phyloP scores from a whole-genome alignment of 495 filamentous ascomycete species.

The Terfezia claveryi region DNA sequence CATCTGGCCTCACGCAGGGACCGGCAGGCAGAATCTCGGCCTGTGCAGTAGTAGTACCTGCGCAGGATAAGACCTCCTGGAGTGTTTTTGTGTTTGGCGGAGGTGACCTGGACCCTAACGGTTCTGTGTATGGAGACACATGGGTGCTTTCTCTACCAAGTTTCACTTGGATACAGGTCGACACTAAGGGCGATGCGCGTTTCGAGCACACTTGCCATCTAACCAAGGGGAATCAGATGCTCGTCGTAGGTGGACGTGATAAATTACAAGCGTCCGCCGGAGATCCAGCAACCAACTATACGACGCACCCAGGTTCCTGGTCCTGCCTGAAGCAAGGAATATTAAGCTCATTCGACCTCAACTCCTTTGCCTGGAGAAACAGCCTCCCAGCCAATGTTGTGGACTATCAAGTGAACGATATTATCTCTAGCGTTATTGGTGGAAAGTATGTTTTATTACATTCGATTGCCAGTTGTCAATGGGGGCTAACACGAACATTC shows the following conservation, averaged over 20 bases:
- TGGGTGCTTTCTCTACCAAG: background rate
- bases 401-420: background rate
- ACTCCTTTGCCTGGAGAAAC: background rate
- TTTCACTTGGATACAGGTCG: background rate
- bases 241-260: background rate
- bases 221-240: background rate
- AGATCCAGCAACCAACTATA: background rate
- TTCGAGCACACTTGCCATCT: background rate
- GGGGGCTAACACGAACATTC: background rate
- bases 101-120: background rate
- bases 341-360: background rate
- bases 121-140: background rate
- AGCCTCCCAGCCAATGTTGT: background rate
- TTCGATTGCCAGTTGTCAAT: background rate
- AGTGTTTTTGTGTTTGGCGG: conserved; percentile 19
- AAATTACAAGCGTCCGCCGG: background rate
- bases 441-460: background rate
- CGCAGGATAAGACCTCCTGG: conserved; percentile 41
- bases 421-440: background rate
- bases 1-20: conserved; percentile 24
- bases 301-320: background rate
- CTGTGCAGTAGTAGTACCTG: conserved; percentile 43
- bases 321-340: too few species aligned
- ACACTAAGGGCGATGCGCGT: background rate
- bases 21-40: conserved; percentile 42